Evolutionary conservation across 441 rosid genomes (phyloP).

Genomic region (Populus tomentosa): DNA sequence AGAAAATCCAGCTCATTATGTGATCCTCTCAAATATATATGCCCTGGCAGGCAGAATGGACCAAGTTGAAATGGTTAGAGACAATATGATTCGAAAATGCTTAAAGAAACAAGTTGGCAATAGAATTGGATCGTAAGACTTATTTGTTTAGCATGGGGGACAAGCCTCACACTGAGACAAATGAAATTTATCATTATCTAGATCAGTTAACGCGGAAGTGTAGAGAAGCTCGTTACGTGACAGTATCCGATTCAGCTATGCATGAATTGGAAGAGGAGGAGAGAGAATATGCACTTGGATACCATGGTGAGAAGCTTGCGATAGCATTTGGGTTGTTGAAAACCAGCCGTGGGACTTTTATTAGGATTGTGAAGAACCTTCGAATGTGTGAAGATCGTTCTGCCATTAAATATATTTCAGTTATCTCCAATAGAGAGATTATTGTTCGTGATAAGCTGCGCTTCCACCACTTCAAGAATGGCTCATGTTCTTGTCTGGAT

Average conservation of each 20-base stretch:
- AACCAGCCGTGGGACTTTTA: slow-evolving; percentile 34
- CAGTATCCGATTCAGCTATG: slow-evolving; percentile 58
- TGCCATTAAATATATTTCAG: slow-evolving; percentile 63
- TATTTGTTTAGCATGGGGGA: slow-evolving; percentile 81
- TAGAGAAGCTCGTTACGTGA: slow-evolving; percentile 63
- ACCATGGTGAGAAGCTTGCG: slow-evolving; percentile 92
- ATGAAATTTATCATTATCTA: slow-evolving; percentile 47
- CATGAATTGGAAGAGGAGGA: slow-evolving; percentile 90
- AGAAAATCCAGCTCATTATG: slow-evolving; percentile 81
- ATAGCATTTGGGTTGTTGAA: slow-evolving; percentile 70
- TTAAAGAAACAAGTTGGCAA: slow-evolving; percentile 75
- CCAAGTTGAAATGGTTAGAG: slow-evolving; percentile 56
- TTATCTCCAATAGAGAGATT: slow-evolving; percentile 60
- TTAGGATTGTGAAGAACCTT: slow-evolving; percentile 68
- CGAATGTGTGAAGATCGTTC: slow-evolving; percentile 78
- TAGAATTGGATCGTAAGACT: slow-evolving; percentile 57
- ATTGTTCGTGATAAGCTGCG: slow-evolving; percentile 74
- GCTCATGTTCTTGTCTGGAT: slow-evolving; percentile 70
- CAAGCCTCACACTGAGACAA: slow-evolving; percentile 56
- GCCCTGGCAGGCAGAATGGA: slow-evolving; percentile 77
- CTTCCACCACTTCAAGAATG: slow-evolving; percentile 70
- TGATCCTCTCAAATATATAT: slow-evolving; percentile 76
- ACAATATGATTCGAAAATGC: slow-evolving; percentile 55
- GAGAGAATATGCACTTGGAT: slow-evolving; percentile 66
- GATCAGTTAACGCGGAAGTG: slow-evolving; percentile 70